Percentiles rank a stretch among this genome's conserved stretches.
phyloP scores from a whole-genome alignment of 75 land plant species.

The Pinus taeda region DNA sequence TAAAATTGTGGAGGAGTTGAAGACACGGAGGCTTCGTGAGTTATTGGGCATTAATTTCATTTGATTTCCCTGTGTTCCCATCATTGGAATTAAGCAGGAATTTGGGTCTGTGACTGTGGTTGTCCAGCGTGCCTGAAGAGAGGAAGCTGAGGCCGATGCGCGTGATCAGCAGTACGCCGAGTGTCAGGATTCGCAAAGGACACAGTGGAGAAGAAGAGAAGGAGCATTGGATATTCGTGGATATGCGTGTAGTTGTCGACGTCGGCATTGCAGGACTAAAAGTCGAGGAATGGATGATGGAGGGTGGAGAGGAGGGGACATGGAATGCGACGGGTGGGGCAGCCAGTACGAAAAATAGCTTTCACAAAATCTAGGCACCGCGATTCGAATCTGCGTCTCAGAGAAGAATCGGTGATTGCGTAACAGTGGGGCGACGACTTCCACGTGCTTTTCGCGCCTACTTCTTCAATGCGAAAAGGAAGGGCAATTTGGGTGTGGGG shows the following conservation, averaged over 20 bases:
- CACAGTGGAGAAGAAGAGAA: background rate
- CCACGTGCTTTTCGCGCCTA: background rate
- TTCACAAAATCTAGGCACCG: constrained; percentile 11
- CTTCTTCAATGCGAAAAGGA: constrained; percentile 12
- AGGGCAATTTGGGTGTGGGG: background rate
- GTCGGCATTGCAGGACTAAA: background rate
- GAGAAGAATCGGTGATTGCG: constrained; percentile 8
- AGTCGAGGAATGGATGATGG: no score
- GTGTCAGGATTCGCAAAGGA: constrained; percentile 4
- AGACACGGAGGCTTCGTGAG: no score
- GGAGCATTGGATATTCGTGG: background rate
- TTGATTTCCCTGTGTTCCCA: no score
- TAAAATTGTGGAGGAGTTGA: no score
- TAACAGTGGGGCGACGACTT: constrained; percentile 11
- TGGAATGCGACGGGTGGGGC: constrained; percentile 12
- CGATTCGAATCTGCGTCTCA: constrained; percentile 12
- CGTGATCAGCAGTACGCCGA: background rate
- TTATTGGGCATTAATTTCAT: no score
- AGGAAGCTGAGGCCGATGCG: background rate
- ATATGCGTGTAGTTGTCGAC: background rate
- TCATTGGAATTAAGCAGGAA: no score
- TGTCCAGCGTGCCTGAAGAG: no score
- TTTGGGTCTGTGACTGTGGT: no score
- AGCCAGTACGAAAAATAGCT: constrained; percentile 2
- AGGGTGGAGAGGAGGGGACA: background rate